These are phyloP conservation scores for Isochrysis galbana DNA, from an alignment of 78 protist species.

Conservation along the genomic window DNA sequence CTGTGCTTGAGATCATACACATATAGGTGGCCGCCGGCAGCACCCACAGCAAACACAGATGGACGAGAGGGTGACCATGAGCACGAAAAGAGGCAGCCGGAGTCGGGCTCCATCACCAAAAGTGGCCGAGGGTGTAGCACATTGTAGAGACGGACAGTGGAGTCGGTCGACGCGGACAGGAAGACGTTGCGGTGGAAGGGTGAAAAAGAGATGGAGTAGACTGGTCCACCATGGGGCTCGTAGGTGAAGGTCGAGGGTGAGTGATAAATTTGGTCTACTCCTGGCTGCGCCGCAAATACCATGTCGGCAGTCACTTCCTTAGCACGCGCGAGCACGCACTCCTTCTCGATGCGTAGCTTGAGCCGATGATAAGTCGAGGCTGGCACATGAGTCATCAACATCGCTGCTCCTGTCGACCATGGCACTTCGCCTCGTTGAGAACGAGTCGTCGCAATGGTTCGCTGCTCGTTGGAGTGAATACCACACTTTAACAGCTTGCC, in stretches of 20 bases:
- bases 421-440: background rate
- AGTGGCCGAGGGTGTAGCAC: background rate
- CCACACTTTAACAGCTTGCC: background rate
- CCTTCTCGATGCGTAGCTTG: background rate
- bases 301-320: background rate
- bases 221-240: constrained; percentile 41
- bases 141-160: background rate
- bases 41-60: background rate
- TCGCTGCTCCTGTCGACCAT: background rate
- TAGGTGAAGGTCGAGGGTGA: background rate
- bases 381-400: background rate
- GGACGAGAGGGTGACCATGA: background rate
- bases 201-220: background rate
- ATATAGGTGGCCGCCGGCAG: background rate
- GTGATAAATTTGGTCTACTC: background rate
- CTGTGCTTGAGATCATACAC: background rate
- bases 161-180: background rate
- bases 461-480: background rate
- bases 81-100: background rate
- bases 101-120: background rate
- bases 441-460: background rate
- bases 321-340: background rate
- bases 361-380: background rate
- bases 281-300: background rate
- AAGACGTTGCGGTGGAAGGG: constrained; percentile 39